These are phyloP conservation scores for Hylodesmum podocarpum DNA, from an alignment of 306 rosid species.

Conservation along the genomic window DNA sequence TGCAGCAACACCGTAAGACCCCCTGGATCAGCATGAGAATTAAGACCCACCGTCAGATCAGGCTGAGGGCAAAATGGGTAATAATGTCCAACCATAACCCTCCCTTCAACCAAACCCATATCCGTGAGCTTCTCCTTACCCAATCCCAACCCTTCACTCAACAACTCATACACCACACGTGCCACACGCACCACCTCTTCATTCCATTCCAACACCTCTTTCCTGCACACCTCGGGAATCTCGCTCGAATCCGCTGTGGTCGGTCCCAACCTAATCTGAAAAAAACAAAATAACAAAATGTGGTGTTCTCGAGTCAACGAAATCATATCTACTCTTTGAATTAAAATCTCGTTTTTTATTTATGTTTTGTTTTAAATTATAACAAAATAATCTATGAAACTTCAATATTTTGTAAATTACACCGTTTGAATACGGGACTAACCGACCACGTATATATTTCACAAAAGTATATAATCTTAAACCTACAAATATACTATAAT, in stretches of 20 bases:
- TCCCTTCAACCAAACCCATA: constrained; percentile 34
- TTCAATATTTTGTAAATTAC: too few relatives aligned
- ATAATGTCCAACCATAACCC: constrained; percentile 44
- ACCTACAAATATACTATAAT: too few relatives aligned
- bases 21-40: constrained; percentile 81
- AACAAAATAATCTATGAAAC: too few relatives aligned
- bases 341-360: too few relatives aligned
- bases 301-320: too few relatives aligned
- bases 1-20: constrained; percentile 60
- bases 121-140: constrained; percentile 20
- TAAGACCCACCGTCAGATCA: constrained; percentile 63
- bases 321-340: too few relatives aligned
- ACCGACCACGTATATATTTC: too few relatives aligned
- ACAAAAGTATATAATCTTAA: too few relatives aligned
- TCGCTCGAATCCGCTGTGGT: neutral
- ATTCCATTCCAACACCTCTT: constrained; percentile 51
- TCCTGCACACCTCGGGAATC: constrained; percentile 61
- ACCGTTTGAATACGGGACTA: too few relatives aligned
- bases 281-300: too few relatives aligned
- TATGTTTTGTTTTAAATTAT: too few relatives aligned
- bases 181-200: constrained; percentile 52
- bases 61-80: constrained; percentile 62
- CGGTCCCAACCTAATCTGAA: constrained; percentile 51
- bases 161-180: constrained; percentile 30
- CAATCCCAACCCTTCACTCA: constrained; percentile 57